Conservation (phyloP, 768 basidiomycete genomes). For the Amanita pallidorosea region DNA sequence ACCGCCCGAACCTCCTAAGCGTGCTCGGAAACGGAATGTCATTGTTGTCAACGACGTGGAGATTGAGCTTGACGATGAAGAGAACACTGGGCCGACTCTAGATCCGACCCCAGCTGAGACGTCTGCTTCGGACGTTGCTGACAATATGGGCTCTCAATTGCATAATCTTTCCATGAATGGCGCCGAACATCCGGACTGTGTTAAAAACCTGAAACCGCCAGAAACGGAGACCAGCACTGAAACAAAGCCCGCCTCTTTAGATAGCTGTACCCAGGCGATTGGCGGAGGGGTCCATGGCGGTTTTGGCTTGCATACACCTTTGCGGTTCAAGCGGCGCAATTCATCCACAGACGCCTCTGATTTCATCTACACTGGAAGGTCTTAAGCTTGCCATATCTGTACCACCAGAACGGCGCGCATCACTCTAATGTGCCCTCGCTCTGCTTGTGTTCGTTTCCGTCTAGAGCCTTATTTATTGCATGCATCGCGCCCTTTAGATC, state of each 20-base stretch:
- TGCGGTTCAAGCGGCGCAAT: constrained; percentile 3
- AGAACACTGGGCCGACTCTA: background rate
- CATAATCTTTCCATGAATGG: background rate
- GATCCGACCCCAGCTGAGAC: background rate
- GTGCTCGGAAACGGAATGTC: constrained; percentile 19
- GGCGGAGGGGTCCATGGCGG: background rate
- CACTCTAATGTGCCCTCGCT: background rate
- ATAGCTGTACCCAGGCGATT: background rate
- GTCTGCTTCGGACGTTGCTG: background rate
- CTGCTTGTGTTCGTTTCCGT: background rate
- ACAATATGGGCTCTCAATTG: background rate
- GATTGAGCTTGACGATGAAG: constrained; percentile 22
- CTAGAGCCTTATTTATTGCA: background rate
- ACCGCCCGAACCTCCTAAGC: background rate
- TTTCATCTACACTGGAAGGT: background rate
- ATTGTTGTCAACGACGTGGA: constrained; percentile 30
- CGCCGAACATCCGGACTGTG: background rate
- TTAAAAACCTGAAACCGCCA: constrained; percentile 3
- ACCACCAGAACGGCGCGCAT: background rate
- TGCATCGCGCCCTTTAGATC: background rate
- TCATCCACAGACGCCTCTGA: background rate
- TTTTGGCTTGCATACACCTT: constrained; percentile 1
- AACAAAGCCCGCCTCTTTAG: background rate
- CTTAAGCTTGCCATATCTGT: background rate
- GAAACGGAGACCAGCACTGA: background rate